A percentile compares a stretch with the other conserved stretches of the same genome.
Evolutionary conservation across 345 rosid genomes (phyloP).

Genomic region (Viola odorata): DNA sequence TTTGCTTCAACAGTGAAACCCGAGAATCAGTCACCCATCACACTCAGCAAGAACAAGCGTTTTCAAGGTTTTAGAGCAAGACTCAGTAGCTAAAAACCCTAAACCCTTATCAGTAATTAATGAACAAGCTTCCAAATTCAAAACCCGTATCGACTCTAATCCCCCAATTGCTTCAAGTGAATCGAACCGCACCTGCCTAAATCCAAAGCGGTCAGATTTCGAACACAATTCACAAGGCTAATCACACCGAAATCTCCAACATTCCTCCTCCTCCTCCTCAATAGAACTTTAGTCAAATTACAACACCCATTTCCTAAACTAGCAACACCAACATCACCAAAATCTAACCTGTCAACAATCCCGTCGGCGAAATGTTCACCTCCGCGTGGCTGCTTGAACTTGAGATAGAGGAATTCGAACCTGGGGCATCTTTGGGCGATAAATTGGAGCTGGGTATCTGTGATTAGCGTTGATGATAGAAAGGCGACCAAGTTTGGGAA

Average conservation of each 20-base stretch:
- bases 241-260: constrained; percentile 30
- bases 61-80: constrained; percentile 24
- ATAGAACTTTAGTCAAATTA: constrained; percentile 18
- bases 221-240: constrained; percentile 18
- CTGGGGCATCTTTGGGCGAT: constrained; percentile 31
- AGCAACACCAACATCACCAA: constrained; percentile 29
- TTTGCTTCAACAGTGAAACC: constrained; percentile 24
- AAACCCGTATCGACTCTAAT: constrained; percentile 16
- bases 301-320: constrained; percentile 32
- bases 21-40: constrained; percentile 36
- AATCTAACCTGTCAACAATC: constrained; percentile 3
- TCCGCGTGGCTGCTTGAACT: constrained; percentile 9
- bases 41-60: constrained; percentile 37
- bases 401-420: constrained; percentile 28
- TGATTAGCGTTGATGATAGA: constrained; percentile 10
- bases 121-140: constrained; percentile 37
- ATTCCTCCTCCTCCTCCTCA: constrained; percentile 33
- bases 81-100: constrained; percentile 29
- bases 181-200: constrained; percentile 36
- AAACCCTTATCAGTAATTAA: constrained; percentile 35
- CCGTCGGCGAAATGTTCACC: neutral
- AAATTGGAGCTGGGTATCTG: constrained; percentile 29
- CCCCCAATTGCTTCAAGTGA: constrained; percentile 26
- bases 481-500: constrained; percentile 35
- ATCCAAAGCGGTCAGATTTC: constrained; percentile 30